Evolutionary conservation across 768 basidiomycete species (phyloP).

Genomic region (Suillus americanus): DNA sequence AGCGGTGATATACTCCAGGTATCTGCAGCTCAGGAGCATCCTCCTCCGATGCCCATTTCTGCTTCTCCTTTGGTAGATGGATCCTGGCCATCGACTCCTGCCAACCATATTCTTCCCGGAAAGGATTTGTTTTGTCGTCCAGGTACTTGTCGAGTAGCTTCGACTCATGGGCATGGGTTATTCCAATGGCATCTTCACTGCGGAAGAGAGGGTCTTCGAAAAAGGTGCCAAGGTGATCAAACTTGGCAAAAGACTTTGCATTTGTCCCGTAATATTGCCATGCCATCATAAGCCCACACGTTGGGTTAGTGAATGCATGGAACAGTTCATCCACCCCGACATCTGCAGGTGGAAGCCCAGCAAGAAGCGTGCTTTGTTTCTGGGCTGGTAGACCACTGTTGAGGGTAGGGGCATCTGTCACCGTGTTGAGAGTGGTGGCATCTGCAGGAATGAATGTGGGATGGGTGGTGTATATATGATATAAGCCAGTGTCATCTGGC

Average conservation of each 20-base stretch:
- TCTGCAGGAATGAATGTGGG: not conserved
- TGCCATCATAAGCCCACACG: constrained; percentile 22
- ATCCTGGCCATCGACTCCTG: constrained; percentile 4
- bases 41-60: not conserved
- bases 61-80: constrained; percentile 7
- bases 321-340: not conserved
- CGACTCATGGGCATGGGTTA: constrained; percentile 10
- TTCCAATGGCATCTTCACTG: constrained; percentile 16
- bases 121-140: constrained; percentile 1
- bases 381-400: not conserved
- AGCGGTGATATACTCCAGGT: constrained; percentile 5
- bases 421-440: not conserved
- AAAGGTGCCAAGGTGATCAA: constrained; percentile 15
- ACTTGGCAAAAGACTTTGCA: constrained; percentile 7
- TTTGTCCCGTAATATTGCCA: constrained; percentile 23
- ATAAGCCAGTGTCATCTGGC: constrained; percentile 3
- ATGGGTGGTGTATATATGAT: not conserved
- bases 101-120: constrained; percentile 8
- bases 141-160: constrained; percentile 7
- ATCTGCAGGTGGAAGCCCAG: not conserved
- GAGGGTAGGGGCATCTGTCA: constrained; percentile 7
- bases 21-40: constrained; percentile 5
- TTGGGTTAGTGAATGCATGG: constrained; percentile 21
- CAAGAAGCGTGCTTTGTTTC: not conserved
- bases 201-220: constrained; percentile 23